phyloP scores from a whole-genome alignment of 78 protist genomes.

The Creolimax fragrantissima region DNA sequence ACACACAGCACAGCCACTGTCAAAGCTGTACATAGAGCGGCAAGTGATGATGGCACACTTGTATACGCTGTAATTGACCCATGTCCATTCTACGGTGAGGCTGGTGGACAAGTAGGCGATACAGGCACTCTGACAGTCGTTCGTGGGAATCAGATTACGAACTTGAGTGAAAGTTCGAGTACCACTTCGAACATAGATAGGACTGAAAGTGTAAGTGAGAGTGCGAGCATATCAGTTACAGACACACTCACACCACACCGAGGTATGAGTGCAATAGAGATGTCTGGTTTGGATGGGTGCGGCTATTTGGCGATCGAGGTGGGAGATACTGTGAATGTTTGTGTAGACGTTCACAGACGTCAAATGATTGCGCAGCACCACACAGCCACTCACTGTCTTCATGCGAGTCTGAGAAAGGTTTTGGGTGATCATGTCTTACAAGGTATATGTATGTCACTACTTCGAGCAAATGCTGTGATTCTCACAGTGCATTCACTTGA shows the following conservation, averaged over 20 bases:
- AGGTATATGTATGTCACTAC: too few relatives aligned
- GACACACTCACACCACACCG: background rate
- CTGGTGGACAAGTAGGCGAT: constrained; percentile 32
- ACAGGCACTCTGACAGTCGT: background rate
- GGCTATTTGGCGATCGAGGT: background rate
- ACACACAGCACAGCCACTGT: background rate
- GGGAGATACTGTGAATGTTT: background rate
- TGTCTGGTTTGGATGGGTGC: background rate
- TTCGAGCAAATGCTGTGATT: background rate
- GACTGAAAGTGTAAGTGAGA: background rate
- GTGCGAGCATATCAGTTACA: background rate
- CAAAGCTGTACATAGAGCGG: background rate
- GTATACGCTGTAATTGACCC: background rate
- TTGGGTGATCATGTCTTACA: background rate
- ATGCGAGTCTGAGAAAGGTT: background rate
- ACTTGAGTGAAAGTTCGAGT: too few relatives aligned
- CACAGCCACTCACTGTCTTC: constrained; percentile 31
- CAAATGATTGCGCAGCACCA: background rate
- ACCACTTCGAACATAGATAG: too few relatives aligned
- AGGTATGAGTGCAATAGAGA: background rate
- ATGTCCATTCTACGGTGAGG: constrained; percentile 15
- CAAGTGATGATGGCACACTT: too few relatives aligned
- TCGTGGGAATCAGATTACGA: too few relatives aligned
- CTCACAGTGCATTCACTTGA: background rate
- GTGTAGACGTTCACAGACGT: background rate